Evolutionary conservation across 2,329 filamentous ascomycete species (phyloP).

Genomic region (Neoscytalidium dimidiatum): DNA sequence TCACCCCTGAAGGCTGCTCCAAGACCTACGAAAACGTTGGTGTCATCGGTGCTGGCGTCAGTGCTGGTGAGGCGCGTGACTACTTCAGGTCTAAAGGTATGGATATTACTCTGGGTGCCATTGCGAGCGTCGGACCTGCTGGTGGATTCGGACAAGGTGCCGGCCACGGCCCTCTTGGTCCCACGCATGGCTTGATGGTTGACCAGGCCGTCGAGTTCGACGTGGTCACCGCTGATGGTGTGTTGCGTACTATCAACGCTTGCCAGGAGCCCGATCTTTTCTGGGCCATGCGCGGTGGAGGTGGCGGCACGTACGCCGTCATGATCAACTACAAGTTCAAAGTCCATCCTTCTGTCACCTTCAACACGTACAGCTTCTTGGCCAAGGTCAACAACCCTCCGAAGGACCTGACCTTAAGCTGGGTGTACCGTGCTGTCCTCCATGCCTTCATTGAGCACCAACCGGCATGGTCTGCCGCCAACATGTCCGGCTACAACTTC

Average conservation of each 20-base stretch:
- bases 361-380: constrained; percentile 39
- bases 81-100: constrained; percentile 7
- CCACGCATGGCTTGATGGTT: constrained; percentile 39
- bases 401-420: constrained; percentile 32
- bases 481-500: constrained; percentile 40
- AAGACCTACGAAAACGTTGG: background rate
- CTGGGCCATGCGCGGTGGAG: constrained; percentile 31
- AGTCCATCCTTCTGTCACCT: constrained; percentile 33
- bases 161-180: constrained; percentile 44
- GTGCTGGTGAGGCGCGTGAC: constrained; percentile 28
- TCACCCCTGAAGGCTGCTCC: constrained; percentile 21
- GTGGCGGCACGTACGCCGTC: constrained; percentile 34
- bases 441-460: constrained; percentile 35
- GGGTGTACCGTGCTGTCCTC: constrained; percentile 34
- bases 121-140: constrained; percentile 38
- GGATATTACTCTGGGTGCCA: constrained; percentile 16
- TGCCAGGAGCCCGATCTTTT: constrained; percentile 39
- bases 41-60: constrained; percentile 8
- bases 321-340: constrained; percentile 37
- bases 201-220: constrained; percentile 40
- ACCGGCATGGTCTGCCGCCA: constrained; percentile 29
- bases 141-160: constrained; percentile 48
- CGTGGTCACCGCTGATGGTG: constrained; percentile 41
- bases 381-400: constrained; percentile 28
- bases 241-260: constrained; percentile 34